Percentiles rank a stretch among this genome's conserved stretches.
Evolutionary conservation across 352 stramenopile species (phyloP).

Genomic region (Pythium phragmiticola): DNA sequence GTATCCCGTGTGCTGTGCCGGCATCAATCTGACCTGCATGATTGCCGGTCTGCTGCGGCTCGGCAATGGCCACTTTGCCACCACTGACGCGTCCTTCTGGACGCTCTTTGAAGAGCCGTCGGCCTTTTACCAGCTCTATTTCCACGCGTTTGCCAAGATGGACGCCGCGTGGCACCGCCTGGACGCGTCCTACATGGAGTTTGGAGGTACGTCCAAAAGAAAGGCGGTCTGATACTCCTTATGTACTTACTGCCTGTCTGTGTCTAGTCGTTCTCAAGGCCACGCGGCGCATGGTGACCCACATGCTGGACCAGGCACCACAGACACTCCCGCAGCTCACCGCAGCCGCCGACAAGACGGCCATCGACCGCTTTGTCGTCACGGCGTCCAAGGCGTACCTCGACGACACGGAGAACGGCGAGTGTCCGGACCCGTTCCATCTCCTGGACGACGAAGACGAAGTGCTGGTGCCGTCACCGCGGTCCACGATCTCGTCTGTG

Average conservation of each 20-base stretch:
- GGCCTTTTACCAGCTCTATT: conserved; percentile 85
- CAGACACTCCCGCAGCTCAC: conserved; percentile 54
- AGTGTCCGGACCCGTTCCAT: conserved; percentile 70
- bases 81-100: conserved; percentile 53
- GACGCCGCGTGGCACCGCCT: conserved; percentile 75
- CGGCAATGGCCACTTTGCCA: conserved; percentile 55
- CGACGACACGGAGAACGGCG: conserved; percentile 64
- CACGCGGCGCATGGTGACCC: conserved; percentile 51
- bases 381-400: conserved; percentile 48
- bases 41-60: conserved; percentile 66
- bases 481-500: conserved; percentile 17
- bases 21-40: conserved; percentile 85
- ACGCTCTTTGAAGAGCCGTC: conserved; percentile 77
- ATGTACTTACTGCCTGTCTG: conserved; percentile 1
- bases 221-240: background rate
- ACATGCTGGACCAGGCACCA: conserved; percentile 61
- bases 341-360: conserved; percentile 50
- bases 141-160: conserved; percentile 76
- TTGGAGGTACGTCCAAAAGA: conserved; percentile 60
- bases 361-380: conserved; percentile 72
- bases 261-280: conserved; percentile 71
- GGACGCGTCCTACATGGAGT: conserved; percentile 87
- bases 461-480: conserved; percentile 36
- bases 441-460: conserved; percentile 58
- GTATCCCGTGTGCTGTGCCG: conserved; percentile 81